Conservation (phyloP, 345 rosid species). For the Punica granatum region DNA sequence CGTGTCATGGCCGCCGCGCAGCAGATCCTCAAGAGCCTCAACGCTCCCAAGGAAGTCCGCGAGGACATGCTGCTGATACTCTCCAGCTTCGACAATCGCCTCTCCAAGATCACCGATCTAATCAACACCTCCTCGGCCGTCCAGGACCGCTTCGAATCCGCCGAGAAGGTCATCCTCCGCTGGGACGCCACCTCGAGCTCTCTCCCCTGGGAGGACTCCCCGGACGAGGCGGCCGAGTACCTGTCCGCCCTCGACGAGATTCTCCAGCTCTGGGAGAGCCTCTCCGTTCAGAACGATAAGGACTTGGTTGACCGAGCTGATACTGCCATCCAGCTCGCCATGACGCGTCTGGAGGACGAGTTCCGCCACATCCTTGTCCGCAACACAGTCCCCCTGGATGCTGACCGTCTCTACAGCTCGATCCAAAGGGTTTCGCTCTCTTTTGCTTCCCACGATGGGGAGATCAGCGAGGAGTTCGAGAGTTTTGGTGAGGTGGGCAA, state of each 20-base stretch:
- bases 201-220: constrained; percentile 64
- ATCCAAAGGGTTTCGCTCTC: constrained; percentile 69
- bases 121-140: constrained; percentile 29
- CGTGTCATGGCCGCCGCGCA: constrained; percentile 97
- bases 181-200: constrained; percentile 40
- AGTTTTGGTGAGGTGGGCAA: constrained; percentile 63
- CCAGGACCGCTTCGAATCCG: constrained; percentile 47
- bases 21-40: constrained; percentile 91
- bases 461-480: constrained; percentile 59
- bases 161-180: constrained; percentile 60
- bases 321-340: constrained; percentile 74
- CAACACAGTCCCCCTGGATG: constrained; percentile 73
- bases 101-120: constrained; percentile 76
- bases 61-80: constrained; percentile 93
- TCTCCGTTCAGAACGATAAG: constrained; percentile 35
- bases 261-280: constrained; percentile 41
- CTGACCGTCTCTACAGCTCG: constrained; percentile 69
- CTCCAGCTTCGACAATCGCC: constrained; percentile 89
- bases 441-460: constrained; percentile 46
- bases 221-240: constrained; percentile 57
- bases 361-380: constrained; percentile 71
- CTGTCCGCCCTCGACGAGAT: constrained; percentile 73
- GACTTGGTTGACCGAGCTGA: constrained; percentile 76
- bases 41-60: constrained; percentile 80
- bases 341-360: constrained; percentile 91